phyloP scores from a whole-genome alignment of 805 yeast species.

The Kockiozyma suomiensis region DNA sequence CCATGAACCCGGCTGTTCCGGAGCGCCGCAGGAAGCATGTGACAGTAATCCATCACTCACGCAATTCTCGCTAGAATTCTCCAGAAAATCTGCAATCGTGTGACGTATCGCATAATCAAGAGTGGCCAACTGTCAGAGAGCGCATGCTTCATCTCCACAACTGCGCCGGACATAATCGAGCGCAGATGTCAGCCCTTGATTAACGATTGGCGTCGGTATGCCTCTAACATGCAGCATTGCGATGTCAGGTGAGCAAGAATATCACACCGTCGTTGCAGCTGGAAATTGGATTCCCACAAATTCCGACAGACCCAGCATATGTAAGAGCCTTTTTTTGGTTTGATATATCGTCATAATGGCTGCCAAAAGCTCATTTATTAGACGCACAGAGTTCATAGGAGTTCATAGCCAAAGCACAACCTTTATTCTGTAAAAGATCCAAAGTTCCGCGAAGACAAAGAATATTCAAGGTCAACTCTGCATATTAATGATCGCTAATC shows the following conservation, averaged over 20 bases:
- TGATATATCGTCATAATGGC: not conserved
- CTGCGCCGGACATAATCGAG: not conserved
- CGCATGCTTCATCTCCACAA: no score
- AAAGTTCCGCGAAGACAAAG: constrained; percentile 2
- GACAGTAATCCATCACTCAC: no score
- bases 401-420: constrained; percentile 1
- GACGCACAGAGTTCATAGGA: constrained; percentile 5
- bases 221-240: not conserved
- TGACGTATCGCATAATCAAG: no score
- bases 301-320: not conserved
- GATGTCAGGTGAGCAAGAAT: not conserved
- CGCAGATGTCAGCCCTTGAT: not conserved
- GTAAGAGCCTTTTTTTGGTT: not conserved
- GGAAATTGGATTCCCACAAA: constrained; percentile 3
- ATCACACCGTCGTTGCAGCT: constrained; percentile 5
- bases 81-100: no score
- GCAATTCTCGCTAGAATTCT: no score
- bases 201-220: not conserved
- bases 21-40: no score
- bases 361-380: not conserved
- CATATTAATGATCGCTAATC: not conserved
- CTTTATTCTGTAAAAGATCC: not conserved
- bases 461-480: not conserved
- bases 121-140: no score
- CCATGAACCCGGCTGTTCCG: no score